Evolutionary conservation across 495 filamentous ascomycete species (phyloP).

Genomic region (Penicillium cinerascens): DNA sequence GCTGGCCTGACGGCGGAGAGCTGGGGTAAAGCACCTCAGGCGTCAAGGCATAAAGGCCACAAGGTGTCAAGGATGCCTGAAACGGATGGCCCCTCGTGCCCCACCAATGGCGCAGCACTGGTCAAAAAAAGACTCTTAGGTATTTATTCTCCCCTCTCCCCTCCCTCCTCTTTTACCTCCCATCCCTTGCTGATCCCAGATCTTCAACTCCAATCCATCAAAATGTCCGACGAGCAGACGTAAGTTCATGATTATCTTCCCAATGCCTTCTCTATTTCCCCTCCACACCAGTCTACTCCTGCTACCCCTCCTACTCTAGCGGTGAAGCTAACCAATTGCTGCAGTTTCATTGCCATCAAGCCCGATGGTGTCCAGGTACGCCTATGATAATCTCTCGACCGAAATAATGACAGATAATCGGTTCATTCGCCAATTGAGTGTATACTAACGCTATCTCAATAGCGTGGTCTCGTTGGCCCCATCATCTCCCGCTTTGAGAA

Average conservation of each 20-base stretch:
- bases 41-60: slow-evolving; percentile 11
- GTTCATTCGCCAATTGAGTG: slow-evolving; percentile 14
- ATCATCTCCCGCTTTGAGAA: slow-evolving; percentile 97
- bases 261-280: slow-evolving; percentile 9
- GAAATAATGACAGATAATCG: not conserved
- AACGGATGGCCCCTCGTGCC: slow-evolving; percentile 20
- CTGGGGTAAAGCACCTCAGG: slow-evolving; percentile 34
- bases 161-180: slow-evolving; percentile 26
- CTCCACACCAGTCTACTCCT: slow-evolving; percentile 18
- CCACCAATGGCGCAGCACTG: slow-evolving; percentile 19
- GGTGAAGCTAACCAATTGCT: slow-evolving; percentile 45
- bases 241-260: slow-evolving; percentile 46
- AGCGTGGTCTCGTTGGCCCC: slow-evolving; percentile 94
- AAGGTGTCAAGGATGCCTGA: slow-evolving; percentile 14
- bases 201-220: slow-evolving; percentile 45
- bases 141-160: slow-evolving; percentile 36
- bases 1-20: slow-evolving; percentile 38
- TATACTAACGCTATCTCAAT: slow-evolving; percentile 22
- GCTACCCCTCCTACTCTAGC: slow-evolving; percentile 24
- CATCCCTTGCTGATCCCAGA: slow-evolving; percentile 26
- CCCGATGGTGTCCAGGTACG: slow-evolving; percentile 97
- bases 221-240: slow-evolving; percentile 93
- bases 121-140: slow-evolving; percentile 21
- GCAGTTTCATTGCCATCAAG: slow-evolving; percentile 98
- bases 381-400: slow-evolving; percentile 4